These are phyloP conservation scores for Heritiera fomes DNA, from an alignment of 345 rosid species.

Conservation along the genomic window DNA sequence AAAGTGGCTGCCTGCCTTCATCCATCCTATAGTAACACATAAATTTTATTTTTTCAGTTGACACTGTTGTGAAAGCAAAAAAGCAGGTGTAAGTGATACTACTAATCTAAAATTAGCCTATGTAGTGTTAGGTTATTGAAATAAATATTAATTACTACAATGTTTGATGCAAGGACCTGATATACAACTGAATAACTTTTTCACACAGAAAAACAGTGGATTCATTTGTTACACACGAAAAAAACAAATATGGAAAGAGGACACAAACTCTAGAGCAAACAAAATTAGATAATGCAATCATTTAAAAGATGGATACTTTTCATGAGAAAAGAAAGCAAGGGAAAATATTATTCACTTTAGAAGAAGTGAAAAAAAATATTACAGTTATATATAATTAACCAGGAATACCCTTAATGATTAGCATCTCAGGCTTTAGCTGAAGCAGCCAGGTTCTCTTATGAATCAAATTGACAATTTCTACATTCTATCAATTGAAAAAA, in stretches of 20 bases:
- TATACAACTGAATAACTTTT: neutral
- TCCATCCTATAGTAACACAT: conserved; percentile 67
- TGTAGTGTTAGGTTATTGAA: neutral
- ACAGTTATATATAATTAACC: neutral
- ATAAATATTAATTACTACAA: neutral
- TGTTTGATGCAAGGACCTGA: neutral
- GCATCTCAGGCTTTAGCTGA: neutral
- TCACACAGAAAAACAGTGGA: neutral
- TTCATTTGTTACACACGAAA: neutral
- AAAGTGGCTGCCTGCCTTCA: conserved; percentile 92
- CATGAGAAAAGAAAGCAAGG: neutral
- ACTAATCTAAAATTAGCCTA: neutral
- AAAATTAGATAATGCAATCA: neutral
- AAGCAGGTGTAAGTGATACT: neutral
- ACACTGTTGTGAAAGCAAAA: neutral
- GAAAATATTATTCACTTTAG: neutral
- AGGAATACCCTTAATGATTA: neutral
- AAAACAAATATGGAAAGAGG: neutral
- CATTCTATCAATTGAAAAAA: neutral
- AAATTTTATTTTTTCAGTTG: conserved; percentile 10
- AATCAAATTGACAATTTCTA: neutral
- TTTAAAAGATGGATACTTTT: neutral
- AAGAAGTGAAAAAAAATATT: neutral
- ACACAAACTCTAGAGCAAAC: conserved; percentile 6
- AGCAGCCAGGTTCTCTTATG: neutral